These are phyloP conservation scores for Fistulinella prunicolor DNA, from an alignment of 768 basidiomycete species.

Conservation along the genomic window DNA sequence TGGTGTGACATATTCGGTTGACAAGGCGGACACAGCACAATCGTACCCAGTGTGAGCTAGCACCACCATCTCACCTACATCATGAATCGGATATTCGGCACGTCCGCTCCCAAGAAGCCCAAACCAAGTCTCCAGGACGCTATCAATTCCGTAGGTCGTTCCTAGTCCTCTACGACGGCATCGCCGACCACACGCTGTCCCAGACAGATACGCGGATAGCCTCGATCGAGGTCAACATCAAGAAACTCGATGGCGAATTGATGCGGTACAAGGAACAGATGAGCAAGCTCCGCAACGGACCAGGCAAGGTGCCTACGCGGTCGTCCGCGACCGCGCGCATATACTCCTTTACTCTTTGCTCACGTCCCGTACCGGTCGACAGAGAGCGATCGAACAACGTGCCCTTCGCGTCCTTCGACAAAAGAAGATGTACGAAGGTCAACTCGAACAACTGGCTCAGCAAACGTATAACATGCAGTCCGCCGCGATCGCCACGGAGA, in stretches of 20 bases:
- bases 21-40: no score
- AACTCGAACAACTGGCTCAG: conserved; percentile 86
- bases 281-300: conserved; percentile 88
- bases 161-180: neutral
- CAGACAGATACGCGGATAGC: conserved; percentile 87
- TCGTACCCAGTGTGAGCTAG: no score
- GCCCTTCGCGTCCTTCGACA: conserved; percentile 91
- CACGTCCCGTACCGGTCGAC: no score
- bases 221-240: conserved; percentile 93
- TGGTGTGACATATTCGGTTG: neutral
- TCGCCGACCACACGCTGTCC: neutral
- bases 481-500: conserved; percentile 93
- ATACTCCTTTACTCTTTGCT: neutral
- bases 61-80: neutral
- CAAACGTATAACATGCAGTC: conserved; percentile 99
- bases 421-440: conserved; percentile 93
- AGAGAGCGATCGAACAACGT: conserved; percentile 93
- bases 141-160: conserved; percentile 70
- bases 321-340: neutral
- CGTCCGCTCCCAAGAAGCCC: conserved; percentile 73
- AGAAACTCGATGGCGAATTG: conserved; percentile 94
- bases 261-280: conserved; percentile 93
- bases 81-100: conserved; percentile 88
- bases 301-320: conserved; percentile 72
- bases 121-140: conserved; percentile 88